phyloP scores from a whole-genome alignment of 768 basidiomycete species.

The Calocera viscosa region DNA sequence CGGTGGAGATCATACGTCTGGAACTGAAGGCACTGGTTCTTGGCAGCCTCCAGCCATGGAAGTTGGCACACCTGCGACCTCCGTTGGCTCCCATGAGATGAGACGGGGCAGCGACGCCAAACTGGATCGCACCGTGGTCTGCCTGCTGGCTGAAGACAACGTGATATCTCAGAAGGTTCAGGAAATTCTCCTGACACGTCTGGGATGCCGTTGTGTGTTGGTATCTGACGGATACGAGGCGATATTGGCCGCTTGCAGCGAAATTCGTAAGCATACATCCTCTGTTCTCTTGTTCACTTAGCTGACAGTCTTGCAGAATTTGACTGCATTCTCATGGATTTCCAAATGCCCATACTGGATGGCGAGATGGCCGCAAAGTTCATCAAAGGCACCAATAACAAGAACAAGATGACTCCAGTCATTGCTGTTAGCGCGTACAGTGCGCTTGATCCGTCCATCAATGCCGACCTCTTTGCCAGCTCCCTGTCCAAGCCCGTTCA shows the following conservation, averaged over 20 bases:
- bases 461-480: constrained; percentile 60
- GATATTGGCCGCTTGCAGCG: constrained; percentile 91
- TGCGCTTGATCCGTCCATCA: constrained; percentile 49
- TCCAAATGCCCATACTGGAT: constrained; percentile 93
- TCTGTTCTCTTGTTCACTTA: constrained; percentile 20
- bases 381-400: constrained; percentile 93
- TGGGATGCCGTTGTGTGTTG: constrained; percentile 91
- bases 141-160: constrained; percentile 91
- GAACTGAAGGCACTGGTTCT: constrained; percentile 39
- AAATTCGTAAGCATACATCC: constrained; percentile 63
- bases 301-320: constrained; percentile 47
- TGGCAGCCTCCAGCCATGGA: constrained; percentile 34
- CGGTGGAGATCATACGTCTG: constrained; percentile 60
- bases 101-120: constrained; percentile 35
- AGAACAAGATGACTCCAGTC: constrained; percentile 85
- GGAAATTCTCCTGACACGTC: constrained; percentile 81
- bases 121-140: constrained; percentile 78
- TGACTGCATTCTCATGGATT: constrained; percentile 89
- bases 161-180: constrained; percentile 97
- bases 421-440: constrained; percentile 85
- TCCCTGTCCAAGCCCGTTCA: constrained; percentile 81
- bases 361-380: constrained; percentile 94
- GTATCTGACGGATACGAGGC: constrained; percentile 96
- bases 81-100: constrained; percentile 73
- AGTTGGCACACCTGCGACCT: constrained; percentile 59